Base-by-base conservation (phyloP, 1,139 yeast species). In the Hanseniaspora gamundiae region DNA sequence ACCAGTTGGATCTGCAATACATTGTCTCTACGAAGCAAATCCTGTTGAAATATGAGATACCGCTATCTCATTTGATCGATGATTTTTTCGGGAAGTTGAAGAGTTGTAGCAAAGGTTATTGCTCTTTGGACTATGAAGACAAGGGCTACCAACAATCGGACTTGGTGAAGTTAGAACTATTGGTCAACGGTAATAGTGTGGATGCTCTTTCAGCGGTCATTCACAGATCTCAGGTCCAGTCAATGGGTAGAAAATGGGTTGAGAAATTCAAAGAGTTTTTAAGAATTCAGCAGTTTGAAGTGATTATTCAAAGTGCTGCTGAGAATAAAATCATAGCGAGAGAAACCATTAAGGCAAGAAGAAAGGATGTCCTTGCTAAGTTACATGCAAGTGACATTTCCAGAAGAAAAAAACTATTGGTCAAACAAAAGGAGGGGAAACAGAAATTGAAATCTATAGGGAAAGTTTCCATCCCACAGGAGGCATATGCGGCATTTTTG, bases 351-450 rank as follows among this genome's bases (percentile, higher is more conserved):
- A 85, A 85, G 59, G 97, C 97, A 2, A 76, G 84, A 57, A 69
- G 96, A 50, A 91, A 91, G 62, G 98, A 91, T 62, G 98, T 91
- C 17, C 70, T 93, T 44, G 94, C 93, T 42, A 81, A 76, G 55
- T 68, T 91, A 50, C 97, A 91, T 62, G 98, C 98, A 0, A 83
- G 95, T 16, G 98, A 91, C 67, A 75, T 88, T 30, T 76, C 94
- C 0, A 72, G 98, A 64, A 72, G 95, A 52, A 87, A 87, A 69
- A 91, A 91, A 64, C 71, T 91, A 52, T 68, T 91, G 47, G 86
- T 74, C 48, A 81, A 85, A 55, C 98, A 91, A 57, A 91, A 88
- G 62, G 95, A 85, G 57, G 98, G 98, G 39, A 91, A 91, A 65
- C 85, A 82, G 64, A 75, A 74, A 48, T 71, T 91, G 81, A 81